A percentile compares a stretch with the other conserved stretches of the same genome.
These are phyloP conservation scores for Penicillium sp. DNA, from an alignment of 2,329 filamentous ascomycete genomes.

Conservation along the genomic window DNA sequence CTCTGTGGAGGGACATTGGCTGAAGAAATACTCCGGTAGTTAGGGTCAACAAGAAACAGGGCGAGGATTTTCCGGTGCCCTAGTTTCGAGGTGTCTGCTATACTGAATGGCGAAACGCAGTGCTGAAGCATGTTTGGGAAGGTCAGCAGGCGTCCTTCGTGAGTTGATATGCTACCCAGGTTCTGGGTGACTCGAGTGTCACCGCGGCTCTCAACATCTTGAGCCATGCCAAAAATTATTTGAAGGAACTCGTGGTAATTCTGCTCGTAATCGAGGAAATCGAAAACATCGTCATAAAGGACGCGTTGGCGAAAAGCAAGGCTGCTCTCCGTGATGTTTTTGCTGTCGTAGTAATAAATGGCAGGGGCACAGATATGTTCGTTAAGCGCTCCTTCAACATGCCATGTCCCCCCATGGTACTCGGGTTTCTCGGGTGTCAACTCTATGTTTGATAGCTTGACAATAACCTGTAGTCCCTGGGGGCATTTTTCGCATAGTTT, in stretches of 20 bases:
- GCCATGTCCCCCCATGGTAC: slow-evolving; percentile 53
- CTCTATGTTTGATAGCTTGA: slow-evolving; percentile 67
- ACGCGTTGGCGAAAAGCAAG: slow-evolving; percentile 56
- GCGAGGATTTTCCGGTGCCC: slow-evolving; percentile 15
- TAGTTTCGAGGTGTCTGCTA: slow-evolving; percentile 5
- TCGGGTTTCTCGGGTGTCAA: slow-evolving; percentile 62
- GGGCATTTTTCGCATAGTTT: slow-evolving; percentile 34
- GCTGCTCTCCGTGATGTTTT: slow-evolving; percentile 62
- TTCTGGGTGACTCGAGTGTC: slow-evolving; percentile 24
- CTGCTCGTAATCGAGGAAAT: neutral
- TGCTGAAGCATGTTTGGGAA: slow-evolving; percentile 18
- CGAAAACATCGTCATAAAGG: slow-evolving; percentile 7
- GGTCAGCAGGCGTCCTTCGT: slow-evolving; percentile 11
- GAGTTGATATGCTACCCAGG: slow-evolving; percentile 11
- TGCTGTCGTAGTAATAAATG: slow-evolving; percentile 67
- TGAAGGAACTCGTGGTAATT: slow-evolving; percentile 5
- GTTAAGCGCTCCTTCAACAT: slow-evolving; percentile 58
- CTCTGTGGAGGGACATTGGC: slow-evolving; percentile 18
- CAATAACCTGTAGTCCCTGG: slow-evolving; percentile 53
- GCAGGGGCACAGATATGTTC: slow-evolving; percentile 68
- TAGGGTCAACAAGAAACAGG: slow-evolving; percentile 15
- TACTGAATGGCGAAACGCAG: slow-evolving; percentile 1
- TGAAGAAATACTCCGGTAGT: slow-evolving; percentile 15
- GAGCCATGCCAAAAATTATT: slow-evolving; percentile 11
- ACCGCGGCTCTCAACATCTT: slow-evolving; percentile 1